Evolutionary conservation across 441 rosid genomes (phyloP), one percentile per base, ranked within the genome.

Genomic region (Pelargonium fulgidum): DNA sequence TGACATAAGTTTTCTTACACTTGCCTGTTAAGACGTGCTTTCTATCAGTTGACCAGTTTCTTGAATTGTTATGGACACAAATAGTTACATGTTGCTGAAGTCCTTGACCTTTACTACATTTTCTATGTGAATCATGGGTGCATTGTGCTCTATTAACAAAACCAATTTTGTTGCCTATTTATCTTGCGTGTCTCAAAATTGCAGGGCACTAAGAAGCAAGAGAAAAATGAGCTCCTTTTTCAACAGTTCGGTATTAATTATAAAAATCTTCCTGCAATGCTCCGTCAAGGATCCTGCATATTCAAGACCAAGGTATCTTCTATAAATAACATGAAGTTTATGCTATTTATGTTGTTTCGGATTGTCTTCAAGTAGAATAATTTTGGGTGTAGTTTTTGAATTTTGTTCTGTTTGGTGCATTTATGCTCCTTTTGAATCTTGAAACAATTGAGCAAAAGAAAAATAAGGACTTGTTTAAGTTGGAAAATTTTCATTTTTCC

Each of bases 261-360:
- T 79, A 91, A 86, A 68, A 82, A 78, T 16, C 79, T 83, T 70
- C 90, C 85, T 73, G 85, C 77, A 67, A 74, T 89, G 78, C 88
- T 86, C 77, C 97, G 97, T 70, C 97, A 88, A 80, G 98, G 98
- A 72, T 86, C 97, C 22, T 88, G 92, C 76, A 71, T 83, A 71
- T 80, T 85, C 81, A 89, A 75, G 89, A 81, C 65, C 3, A 75
- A 89, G 97, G 98, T 93, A 76, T 52, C 47, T 64, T 76, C 68
- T 44, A 58, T 44, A 24, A 14, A 17, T 69, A 12, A 48, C 24
- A 62, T 42, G 45, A 42, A 12, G 16, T 20, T 62, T 19, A 66
- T 66, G 7, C 29, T 70, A 17, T 61, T 68, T 69, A 44, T 8
- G 20, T 47, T 36, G 9, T 65, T 2, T 48, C 66, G 7, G n/a